Evolutionary conservation across 169 alveolate genomes (phyloP).

Genomic region (Plasmodium knowlesi): DNA sequence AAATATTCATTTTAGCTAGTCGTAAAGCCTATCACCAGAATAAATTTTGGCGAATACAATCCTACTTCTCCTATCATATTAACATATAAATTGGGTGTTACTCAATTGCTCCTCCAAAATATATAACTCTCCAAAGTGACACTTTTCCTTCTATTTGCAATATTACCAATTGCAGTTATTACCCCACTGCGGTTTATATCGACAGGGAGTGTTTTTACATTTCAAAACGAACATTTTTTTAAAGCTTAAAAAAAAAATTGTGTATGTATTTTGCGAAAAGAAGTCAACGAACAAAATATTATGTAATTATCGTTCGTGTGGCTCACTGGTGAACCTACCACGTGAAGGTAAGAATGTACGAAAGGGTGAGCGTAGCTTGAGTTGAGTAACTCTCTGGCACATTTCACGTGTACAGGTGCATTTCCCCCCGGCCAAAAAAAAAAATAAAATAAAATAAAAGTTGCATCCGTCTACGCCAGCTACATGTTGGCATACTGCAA

Average conservation of each 20-base stretch:
- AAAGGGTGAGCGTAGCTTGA: not conserved
- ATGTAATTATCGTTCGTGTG: not conserved
- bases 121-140: not conserved
- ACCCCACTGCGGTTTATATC: not conserved
- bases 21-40: not conserved
- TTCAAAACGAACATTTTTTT: not conserved
- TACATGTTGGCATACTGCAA: slow-evolving; percentile 49
- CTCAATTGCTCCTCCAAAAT: not conserved
- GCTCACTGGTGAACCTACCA: not conserved
- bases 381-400: not conserved
- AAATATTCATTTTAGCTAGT: not conserved
- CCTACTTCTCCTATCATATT: not conserved
- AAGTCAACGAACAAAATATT: not conserved
- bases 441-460: not conserved
- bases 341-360: not conserved
- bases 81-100: not conserved
- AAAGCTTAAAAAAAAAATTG: not conserved
- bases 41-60: not conserved
- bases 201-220: not conserved
- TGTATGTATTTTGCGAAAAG: not conserved
- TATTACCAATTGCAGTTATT: not conserved
- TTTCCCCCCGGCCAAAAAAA: not conserved
- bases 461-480: not conserved
- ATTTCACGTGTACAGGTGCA: not conserved
- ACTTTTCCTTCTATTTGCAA: not conserved